phyloP scores from a whole-genome alignment of 306 rosid genomes.

The Vachellia collinsii region DNA sequence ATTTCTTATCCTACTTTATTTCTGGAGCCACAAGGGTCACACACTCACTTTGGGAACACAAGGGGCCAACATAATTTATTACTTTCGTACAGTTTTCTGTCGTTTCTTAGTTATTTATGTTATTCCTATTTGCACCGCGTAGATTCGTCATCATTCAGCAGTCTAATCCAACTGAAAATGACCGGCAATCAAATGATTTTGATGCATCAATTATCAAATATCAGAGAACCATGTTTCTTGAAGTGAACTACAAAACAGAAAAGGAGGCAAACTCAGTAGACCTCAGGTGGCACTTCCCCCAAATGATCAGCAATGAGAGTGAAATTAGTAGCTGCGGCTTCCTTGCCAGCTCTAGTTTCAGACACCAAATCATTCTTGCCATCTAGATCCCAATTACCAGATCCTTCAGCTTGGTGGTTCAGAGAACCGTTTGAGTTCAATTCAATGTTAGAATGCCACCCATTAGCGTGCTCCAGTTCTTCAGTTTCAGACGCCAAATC shows the following conservation, averaged over 20 bases:
- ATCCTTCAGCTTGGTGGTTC: slow-evolving; percentile 49
- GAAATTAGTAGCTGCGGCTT: slow-evolving; percentile 45
- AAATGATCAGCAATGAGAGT: slow-evolving; percentile 40
- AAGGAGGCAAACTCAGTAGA: slow-evolving; percentile 45
- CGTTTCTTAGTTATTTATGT: slow-evolving; percentile 15
- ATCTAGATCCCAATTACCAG: slow-evolving; percentile 45
- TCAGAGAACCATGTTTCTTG: slow-evolving; percentile 33
- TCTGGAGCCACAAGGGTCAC: background rate
- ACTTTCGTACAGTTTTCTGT: slow-evolving; percentile 36
- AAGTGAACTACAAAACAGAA: slow-evolving; percentile 31
- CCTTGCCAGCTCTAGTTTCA: slow-evolving; percentile 55
- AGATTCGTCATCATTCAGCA: slow-evolving; percentile 32
- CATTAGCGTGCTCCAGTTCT: slow-evolving; percentile 45
- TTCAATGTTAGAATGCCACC: slow-evolving; percentile 78
- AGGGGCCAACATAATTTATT: slow-evolving; percentile 18
- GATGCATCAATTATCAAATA: slow-evolving; percentile 14
- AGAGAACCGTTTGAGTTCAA: slow-evolving; percentile 61
- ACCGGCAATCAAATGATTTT: slow-evolving; percentile 30
- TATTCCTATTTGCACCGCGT: slow-evolving; percentile 16
- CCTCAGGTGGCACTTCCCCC: slow-evolving; percentile 98
- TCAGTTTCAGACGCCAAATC: slow-evolving; percentile 47
- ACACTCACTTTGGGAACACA: slow-evolving; percentile 13
- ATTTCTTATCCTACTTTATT: background rate
- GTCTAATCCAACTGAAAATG: slow-evolving; percentile 21
- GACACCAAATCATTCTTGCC: slow-evolving; percentile 47